These are phyloP conservation scores for Sanguinoderma infundibulare DNA, from an alignment of 1,284 basidiomycete genomes.

Conservation along the genomic window DNA sequence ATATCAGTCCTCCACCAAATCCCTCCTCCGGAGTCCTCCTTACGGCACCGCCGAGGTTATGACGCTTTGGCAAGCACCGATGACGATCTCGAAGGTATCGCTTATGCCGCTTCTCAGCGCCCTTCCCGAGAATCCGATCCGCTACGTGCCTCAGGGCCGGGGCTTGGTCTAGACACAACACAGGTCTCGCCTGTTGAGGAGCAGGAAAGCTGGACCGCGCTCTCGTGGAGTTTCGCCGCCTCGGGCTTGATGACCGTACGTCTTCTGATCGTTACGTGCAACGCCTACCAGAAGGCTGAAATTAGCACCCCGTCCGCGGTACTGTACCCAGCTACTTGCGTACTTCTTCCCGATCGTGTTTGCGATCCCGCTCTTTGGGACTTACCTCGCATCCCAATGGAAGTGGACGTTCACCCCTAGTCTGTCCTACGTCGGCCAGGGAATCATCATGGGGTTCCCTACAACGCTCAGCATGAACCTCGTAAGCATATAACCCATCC, in stretches of 20 bases:
- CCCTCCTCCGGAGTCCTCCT: constrained; percentile 61
- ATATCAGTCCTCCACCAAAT: constrained; percentile 89
- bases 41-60: constrained; percentile 63
- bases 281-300: neutral
- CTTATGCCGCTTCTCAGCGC: neutral
- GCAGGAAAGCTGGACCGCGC: constrained; percentile 68
- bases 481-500: constrained; percentile 42
- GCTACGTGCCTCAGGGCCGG: neutral
- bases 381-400: constrained; percentile 87
- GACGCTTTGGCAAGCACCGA: constrained; percentile 42
- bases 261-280: constrained; percentile 6
- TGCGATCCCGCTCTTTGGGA: constrained; percentile 89
- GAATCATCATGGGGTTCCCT: constrained; percentile 98
- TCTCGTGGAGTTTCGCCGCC: constrained; percentile 76
- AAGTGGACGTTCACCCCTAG: constrained; percentile 95
- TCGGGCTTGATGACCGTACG: constrained; percentile 77
- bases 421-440: constrained; percentile 90
- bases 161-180: constrained; percentile 1
- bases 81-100: constrained; percentile 37
- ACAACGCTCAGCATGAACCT: constrained; percentile 94
- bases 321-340: constrained; percentile 60
- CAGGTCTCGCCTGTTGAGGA: constrained; percentile 31
- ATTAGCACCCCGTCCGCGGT: constrained; percentile 14
- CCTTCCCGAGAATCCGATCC: constrained; percentile 23
- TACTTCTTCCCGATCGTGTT: constrained; percentile 93